phyloP scores from a whole-genome alignment of 495 filamentous ascomycete species.

The Pseudomonodictys pantanalensis region DNA sequence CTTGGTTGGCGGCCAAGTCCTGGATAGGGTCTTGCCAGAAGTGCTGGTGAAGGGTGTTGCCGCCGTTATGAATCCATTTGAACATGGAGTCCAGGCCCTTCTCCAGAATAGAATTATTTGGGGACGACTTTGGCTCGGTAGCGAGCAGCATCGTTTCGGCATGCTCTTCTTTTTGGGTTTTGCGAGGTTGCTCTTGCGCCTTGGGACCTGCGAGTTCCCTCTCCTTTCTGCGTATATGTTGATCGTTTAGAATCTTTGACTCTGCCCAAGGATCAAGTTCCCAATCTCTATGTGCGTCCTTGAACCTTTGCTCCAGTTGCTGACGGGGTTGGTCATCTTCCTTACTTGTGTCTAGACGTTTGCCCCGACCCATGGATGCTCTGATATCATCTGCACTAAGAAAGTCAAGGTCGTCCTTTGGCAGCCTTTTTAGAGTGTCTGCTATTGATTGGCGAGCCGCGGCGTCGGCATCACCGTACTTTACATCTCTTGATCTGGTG shows the following conservation, averaged over 20 bases:
- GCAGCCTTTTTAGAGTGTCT: conserved; percentile 12
- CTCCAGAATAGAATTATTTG: not conserved
- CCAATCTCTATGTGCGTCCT: not conserved
- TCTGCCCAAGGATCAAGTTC: conserved; percentile 6
- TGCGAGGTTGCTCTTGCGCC: not conserved
- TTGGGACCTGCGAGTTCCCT: too few relatives aligned
- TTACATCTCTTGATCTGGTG: too few relatives aligned
- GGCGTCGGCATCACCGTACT: too few relatives aligned
- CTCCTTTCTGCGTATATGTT: conserved; percentile 10
- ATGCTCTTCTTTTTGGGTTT: not conserved
- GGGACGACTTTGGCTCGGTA: not conserved
- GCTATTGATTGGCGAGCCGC: conserved; percentile 2
- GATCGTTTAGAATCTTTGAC: conserved; percentile 19
- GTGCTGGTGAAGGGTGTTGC: conserved; percentile 4
- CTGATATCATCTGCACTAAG: conserved; percentile 21
- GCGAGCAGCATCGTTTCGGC: too few relatives aligned
- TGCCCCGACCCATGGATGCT: conserved; percentile 21
- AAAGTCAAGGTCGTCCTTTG: conserved; percentile 26
- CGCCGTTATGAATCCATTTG: conserved; percentile 9
- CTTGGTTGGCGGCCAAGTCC: not conserved
- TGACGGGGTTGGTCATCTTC: conserved; percentile 3
- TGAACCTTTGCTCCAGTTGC: conserved; percentile 23
- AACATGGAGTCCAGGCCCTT: conserved; percentile 13
- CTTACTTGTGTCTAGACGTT: not conserved
- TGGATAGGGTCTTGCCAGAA: conserved; percentile 19